Evolutionary conservation across 2,329 filamentous ascomycete genomes (phyloP).

Genomic region (Tolypocladium album): DNA sequence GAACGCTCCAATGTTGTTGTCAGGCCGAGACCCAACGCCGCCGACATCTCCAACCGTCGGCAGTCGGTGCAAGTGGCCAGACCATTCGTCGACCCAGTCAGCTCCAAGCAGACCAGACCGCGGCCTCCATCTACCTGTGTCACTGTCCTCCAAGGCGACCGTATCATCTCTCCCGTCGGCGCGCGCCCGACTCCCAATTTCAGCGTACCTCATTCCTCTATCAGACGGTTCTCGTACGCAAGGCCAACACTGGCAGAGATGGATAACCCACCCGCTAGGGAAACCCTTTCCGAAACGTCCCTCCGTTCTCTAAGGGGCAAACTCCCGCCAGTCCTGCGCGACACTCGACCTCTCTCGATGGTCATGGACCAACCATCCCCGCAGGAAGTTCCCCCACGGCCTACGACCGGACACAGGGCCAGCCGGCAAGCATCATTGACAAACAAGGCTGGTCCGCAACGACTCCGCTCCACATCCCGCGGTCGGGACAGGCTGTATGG

Average conservation of each 20-base stretch:
- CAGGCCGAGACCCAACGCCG: conserved; percentile 39
- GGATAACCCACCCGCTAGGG: conserved; percentile 5
- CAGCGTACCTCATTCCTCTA: conserved; percentile 36
- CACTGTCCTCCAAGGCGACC: conserved; percentile 2
- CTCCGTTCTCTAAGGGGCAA: conserved; percentile 19
- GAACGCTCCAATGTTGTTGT: conserved; percentile 19
- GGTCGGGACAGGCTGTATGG: not conserved
- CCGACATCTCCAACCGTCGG: conserved; percentile 38
- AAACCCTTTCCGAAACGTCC: conserved; percentile 1
- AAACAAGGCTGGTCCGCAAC: not conserved
- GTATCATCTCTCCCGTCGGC: conserved; percentile 3
- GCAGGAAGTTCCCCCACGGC: conserved; percentile 13
- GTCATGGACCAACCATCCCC: conserved; percentile 44
- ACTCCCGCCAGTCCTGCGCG: conserved; percentile 34
- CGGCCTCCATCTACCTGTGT: conserved; percentile 5
- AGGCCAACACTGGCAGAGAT: conserved; percentile 14
- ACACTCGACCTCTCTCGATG: conserved; percentile 41
- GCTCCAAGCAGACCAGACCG: not conserved
- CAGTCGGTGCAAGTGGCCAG: conserved; percentile 39
- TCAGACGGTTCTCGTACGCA: conserved; percentile 32
- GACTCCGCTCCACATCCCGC: conserved; percentile 2
- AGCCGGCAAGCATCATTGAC: conserved; percentile 1
- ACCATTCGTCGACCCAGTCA: conserved; percentile 26
- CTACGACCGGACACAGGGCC: conserved; percentile 14
- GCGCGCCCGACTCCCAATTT: conserved; percentile 36